phyloP scores from a whole-genome alignment of 805 yeast species.

The Pichia phayaonensis region DNA sequence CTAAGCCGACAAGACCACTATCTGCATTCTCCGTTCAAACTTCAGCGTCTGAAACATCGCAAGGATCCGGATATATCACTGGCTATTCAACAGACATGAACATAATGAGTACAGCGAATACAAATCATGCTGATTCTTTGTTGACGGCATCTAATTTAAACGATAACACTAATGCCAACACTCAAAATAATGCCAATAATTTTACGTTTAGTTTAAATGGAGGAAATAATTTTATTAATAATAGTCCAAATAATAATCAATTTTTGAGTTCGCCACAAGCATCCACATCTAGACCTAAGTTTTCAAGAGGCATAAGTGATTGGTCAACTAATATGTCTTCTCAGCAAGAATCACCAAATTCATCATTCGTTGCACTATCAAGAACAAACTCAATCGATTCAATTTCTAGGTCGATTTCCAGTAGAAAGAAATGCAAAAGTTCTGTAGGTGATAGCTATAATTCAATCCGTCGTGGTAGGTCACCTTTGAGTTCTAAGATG shows the following conservation, averaged over 20 bases:
- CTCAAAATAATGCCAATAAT: neutral
- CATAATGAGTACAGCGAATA: neutral
- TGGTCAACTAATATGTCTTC: conserved; percentile 21
- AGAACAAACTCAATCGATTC: conserved; percentile 31
- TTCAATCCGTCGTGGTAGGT: conserved; percentile 25
- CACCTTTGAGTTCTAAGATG: conserved; percentile 25
- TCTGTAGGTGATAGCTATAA: conserved; percentile 7
- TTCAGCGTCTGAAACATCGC: conserved; percentile 44
- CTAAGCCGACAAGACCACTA: conserved; percentile 35
- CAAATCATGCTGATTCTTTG: neutral
- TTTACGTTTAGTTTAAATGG: neutral
- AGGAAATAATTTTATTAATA: neutral
- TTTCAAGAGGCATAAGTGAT: conserved; percentile 29
- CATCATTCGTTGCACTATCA: conserved; percentile 28
- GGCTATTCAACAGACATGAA: conserved; percentile 30
- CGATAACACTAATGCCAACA: neutral
- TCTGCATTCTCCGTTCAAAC: conserved; percentile 45
- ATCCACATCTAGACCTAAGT: conserved; percentile 16
- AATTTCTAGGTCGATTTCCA: conserved; percentile 21
- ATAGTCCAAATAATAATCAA: neutral
- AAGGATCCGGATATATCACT: conserved; percentile 32
- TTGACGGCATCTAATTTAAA: neutral
- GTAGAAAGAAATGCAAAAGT: conserved; percentile 19
- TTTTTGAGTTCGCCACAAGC: conserved; percentile 5
- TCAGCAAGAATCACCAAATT: conserved; percentile 28